phyloP scores from a whole-genome alignment of 176 grass and related monocot species.

The Zea mays region DNA sequence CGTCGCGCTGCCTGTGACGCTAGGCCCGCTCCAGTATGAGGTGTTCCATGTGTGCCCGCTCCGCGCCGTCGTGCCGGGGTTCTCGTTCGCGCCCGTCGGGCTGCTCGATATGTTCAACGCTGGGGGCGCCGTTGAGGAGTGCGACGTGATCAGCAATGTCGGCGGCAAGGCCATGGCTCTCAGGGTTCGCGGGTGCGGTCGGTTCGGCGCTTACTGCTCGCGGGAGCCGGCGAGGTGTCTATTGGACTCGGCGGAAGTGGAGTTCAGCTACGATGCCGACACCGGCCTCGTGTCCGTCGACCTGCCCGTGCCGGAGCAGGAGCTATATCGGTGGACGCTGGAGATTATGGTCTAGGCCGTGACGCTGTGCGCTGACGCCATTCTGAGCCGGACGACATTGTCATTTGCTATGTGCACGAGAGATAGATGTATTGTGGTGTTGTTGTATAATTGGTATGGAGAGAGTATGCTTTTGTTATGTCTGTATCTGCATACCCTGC shows the following conservation, averaged over 20 bases:
- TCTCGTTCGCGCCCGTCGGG: conserved; percentile 55
- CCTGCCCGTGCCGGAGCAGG: conserved; percentile 61
- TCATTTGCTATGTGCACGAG: not conserved
- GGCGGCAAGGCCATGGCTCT: conserved; percentile 24
- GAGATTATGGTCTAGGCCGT: conserved; percentile 51
- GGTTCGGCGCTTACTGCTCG: conserved; percentile 71
- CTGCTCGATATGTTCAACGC: conserved; percentile 88
- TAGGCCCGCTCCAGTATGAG: conserved; percentile 74
- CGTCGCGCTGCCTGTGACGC: conserved; percentile 62
- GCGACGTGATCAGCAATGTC: not conserved
- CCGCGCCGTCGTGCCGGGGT: conserved; percentile 30
- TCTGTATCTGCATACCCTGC: not conserved
- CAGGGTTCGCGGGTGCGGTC: conserved; percentile 58
- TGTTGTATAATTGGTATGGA: not conserved
- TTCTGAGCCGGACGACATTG: conserved; percentile 7
- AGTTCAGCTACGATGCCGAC: conserved; percentile 46
- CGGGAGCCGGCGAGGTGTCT: conserved; percentile 52
- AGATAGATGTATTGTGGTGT: not conserved
- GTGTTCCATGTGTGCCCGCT: conserved; percentile 72
- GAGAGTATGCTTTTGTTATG: conserved; percentile 32
- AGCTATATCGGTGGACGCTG: conserved; percentile 61
- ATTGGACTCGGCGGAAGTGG: conserved; percentile 47
- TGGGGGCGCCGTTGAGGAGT: conserved; percentile 71
- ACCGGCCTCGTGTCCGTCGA: conserved; percentile 59
- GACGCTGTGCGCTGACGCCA: not conserved